phyloP scores from a whole-genome alignment of 176 grass and related monocot genomes.

The Olyra latifolia region DNA sequence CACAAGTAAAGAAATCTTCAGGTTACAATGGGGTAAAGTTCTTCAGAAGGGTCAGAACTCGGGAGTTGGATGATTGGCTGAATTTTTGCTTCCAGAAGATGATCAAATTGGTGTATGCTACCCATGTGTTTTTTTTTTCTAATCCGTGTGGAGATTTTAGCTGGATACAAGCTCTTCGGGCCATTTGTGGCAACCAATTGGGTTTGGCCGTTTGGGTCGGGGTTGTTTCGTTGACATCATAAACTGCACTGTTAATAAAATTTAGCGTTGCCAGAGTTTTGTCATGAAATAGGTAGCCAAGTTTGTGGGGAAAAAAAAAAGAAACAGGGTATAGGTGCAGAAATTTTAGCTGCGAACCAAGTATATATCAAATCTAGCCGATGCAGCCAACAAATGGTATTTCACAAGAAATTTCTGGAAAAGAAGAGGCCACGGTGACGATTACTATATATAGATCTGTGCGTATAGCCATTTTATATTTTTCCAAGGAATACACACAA shows the following conservation, averaged over 20 bases:
- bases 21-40: neutral
- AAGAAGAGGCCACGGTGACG: neutral
- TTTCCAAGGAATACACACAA: neutral
- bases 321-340: neutral
- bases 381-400: neutral
- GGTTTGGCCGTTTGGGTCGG: neutral
- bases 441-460: neutral
- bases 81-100: neutral
- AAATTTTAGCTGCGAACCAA: neutral
- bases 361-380: neutral
- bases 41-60: neutral
- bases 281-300: neutral
- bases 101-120: neutral
- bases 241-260: neutral
- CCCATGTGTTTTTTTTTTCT: neutral
- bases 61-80: neutral
- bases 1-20: slow-evolving; percentile 36
- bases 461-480: neutral
- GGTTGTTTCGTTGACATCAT: neutral
- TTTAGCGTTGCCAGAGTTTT: neutral
- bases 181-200: neutral
- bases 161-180: neutral
- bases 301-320: neutral
- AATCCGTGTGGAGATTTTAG: neutral
- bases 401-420: neutral